These are phyloP conservation scores for Globisporangium barbulae DNA, from an alignment of 352 stramenopile genomes.

Conservation along the genomic window DNA sequence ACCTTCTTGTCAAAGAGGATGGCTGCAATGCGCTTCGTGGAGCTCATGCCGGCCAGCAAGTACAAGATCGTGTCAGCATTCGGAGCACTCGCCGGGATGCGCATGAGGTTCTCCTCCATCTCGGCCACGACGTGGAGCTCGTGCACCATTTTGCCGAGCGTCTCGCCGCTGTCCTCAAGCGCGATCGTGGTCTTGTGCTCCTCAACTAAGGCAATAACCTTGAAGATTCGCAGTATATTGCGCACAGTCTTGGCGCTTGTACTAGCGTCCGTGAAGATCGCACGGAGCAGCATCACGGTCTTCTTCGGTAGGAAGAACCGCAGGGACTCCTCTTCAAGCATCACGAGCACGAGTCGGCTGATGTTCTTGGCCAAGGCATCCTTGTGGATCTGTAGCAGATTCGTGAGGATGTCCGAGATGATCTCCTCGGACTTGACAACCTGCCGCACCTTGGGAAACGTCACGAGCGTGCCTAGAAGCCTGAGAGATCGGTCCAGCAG, in stretches of 20 bases:
- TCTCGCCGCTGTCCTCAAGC: constrained; percentile 64
- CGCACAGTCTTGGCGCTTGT: constrained; percentile 52
- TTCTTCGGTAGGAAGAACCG: constrained; percentile 84
- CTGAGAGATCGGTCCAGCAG: constrained; percentile 59
- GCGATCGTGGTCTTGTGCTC: constrained; percentile 76
- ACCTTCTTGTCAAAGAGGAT: constrained; percentile 61
- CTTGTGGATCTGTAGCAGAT: constrained; percentile 56
- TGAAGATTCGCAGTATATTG: constrained; percentile 63
- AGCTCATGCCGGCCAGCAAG: constrained; percentile 36
- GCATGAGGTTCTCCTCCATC: constrained; percentile 21
- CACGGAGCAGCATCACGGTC: constrained; percentile 55
- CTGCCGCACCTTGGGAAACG: constrained; percentile 51
- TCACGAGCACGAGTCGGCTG: constrained; percentile 46
- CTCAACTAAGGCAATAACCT: constrained; percentile 52
- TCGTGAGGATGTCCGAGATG: constrained; percentile 62
- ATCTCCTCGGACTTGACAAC: constrained; percentile 67
- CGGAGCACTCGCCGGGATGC: constrained; percentile 19
- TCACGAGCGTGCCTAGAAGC: constrained; percentile 58
- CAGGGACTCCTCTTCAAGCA: constrained; percentile 71
- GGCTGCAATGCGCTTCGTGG: constrained; percentile 38
- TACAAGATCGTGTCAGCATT: constrained; percentile 45
- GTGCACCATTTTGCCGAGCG: constrained; percentile 41
- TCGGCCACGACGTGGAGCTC: constrained; percentile 32
- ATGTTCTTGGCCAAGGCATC: constrained; percentile 59
- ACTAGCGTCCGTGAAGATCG: constrained; percentile 42